Conservation (phyloP, 192 early-diverging fungal species). For the Coemansia erecta region DNA sequence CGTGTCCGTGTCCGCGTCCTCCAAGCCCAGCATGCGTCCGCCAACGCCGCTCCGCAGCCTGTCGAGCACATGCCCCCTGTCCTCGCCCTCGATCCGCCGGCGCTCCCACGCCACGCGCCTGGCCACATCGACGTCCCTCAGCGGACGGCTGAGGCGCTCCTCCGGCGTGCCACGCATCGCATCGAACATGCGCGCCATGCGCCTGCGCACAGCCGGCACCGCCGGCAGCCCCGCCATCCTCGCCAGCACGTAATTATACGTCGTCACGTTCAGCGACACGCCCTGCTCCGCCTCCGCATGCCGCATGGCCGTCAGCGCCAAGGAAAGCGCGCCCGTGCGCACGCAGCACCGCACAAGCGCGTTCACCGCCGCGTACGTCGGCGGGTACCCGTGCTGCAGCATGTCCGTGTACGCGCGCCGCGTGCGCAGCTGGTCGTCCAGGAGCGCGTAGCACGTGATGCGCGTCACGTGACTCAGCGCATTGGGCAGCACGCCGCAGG, state of each 20-base stretch:
- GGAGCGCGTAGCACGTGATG: conserved; percentile 15
- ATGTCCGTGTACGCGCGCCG: conserved; percentile 39
- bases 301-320: conserved; percentile 26
- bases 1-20: too few relatives aligned
- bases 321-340: conserved; percentile 8
- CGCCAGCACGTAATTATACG: conserved; percentile 31
- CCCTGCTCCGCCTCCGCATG: conserved; percentile 24
- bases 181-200: too few relatives aligned
- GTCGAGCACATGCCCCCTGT: too few relatives aligned
- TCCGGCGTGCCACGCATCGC: too few relatives aligned
- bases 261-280: conserved; percentile 10
- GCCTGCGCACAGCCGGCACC: too few relatives aligned
- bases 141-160: too few relatives aligned
- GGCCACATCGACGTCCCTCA: too few relatives aligned
- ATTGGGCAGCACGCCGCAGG: conserved; percentile 18
- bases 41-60: too few relatives aligned
- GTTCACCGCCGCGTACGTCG: conserved; percentile 8
- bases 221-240: background rate
- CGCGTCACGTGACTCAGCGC: conserved; percentile 18
- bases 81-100: too few relatives aligned
- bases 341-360: conserved; percentile 32
- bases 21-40: conserved; percentile 7
- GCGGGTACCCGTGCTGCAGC: conserved; percentile 30
- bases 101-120: too few relatives aligned
- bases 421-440: conserved; percentile 25